Evolutionary conservation across 345 rosid genomes (phyloP).

Genomic region (Bretschneidera sinensis): DNA sequence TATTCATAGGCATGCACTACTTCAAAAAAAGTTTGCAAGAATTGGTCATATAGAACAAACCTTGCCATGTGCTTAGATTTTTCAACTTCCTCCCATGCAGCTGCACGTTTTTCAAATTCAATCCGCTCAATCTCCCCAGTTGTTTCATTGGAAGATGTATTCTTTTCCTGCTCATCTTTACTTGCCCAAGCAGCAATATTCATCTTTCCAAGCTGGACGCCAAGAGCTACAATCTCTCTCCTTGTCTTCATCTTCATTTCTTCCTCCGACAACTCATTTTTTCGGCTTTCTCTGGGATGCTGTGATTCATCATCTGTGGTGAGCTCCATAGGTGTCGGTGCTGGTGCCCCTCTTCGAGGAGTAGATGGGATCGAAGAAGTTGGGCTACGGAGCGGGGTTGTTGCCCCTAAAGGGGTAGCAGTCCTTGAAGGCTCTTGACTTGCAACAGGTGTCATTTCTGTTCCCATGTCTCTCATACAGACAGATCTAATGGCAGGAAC

Average conservation of each 20-base stretch:
- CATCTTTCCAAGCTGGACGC: conserved; percentile 80
- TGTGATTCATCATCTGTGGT: conserved; percentile 26
- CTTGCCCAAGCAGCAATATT: conserved; percentile 84
- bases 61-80: conserved; percentile 56
- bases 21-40: too few species aligned
- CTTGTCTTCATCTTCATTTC: conserved; percentile 67
- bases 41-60: too few species aligned
- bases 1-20: not conserved
- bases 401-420: conserved; percentile 57
- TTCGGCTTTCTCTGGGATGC: conserved; percentile 16
- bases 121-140: conserved; percentile 33
- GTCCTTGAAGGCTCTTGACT: conserved; percentile 81
- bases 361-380: conserved; percentile 65
- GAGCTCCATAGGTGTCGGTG: conserved; percentile 38
- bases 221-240: conserved; percentile 69
- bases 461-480: conserved; percentile 83
- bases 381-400: conserved; percentile 70
- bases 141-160: conserved; percentile 21
- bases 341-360: conserved; percentile 47
- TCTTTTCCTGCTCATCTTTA: conserved; percentile 55
- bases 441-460: conserved; percentile 69
- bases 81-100: conserved; percentile 81
- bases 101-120: conserved; percentile 57
- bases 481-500: conserved; percentile 56
- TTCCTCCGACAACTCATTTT: conserved; percentile 51